Conservation (phyloP, 345 rosid genomes). For the Dipteronia dyeriana region DNA sequence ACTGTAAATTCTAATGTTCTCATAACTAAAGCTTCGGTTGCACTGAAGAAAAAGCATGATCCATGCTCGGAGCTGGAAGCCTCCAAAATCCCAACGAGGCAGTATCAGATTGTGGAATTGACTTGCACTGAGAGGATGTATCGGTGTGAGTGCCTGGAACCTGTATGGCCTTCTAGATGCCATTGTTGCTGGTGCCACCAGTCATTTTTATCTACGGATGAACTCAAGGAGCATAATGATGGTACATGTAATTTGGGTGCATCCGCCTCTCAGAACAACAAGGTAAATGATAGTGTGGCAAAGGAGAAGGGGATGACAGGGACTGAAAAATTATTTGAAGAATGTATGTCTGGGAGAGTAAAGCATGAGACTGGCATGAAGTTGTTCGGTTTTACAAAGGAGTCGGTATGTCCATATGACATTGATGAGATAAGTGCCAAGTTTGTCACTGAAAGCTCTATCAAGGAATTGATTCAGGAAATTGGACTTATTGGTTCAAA, state of each 20-base stretch:
- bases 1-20: conserved; percentile 13
- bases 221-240: conserved; percentile 29
- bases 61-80: conserved; percentile 23
- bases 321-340: conserved; percentile 20
- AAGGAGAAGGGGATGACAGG: conserved; percentile 11
- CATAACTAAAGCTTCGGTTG: conserved; percentile 26
- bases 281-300: conserved; percentile 4
- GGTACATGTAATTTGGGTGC: conserved; percentile 28
- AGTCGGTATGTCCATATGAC: conserved; percentile 29
- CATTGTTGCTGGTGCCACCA: conserved; percentile 37
- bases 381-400: conserved; percentile 15
- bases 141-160: conserved; percentile 40
- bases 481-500: conserved; percentile 43
- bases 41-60: conserved; percentile 34
- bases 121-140: conserved; percentile 15
- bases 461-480: conserved; percentile 37
- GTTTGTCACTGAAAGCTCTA: conserved; percentile 32
- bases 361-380: conserved; percentile 19
- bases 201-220: conserved; percentile 27
- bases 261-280: conserved; percentile 10
- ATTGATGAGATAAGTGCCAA: conserved; percentile 34
- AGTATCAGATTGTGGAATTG: conserved; percentile 6
- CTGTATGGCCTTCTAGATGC: conserved; percentile 33
- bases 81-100: neutral
- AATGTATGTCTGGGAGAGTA: neutral